phyloP scores from a whole-genome alignment of 2,329 filamentous ascomycete species.

The Exophiala spinifera region DNA sequence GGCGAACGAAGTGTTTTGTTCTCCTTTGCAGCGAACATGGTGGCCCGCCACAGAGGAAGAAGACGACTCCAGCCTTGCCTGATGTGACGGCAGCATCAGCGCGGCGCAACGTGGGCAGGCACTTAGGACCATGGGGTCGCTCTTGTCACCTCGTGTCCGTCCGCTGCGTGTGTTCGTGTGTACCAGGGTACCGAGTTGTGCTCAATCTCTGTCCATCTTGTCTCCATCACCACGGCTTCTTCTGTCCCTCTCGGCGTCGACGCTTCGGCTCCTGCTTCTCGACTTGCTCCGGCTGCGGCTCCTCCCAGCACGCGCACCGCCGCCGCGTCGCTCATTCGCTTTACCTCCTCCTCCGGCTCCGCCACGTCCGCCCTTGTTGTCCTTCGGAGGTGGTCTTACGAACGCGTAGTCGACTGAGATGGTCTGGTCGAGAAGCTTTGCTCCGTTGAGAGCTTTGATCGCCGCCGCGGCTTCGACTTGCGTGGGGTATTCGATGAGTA shows the following conservation, averaged over 20 bases:
- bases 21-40: too few relatives aligned
- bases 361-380: slow-evolving; percentile 44
- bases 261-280: slow-evolving; percentile 30
- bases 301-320: slow-evolving; percentile 40
- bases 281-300: slow-evolving; percentile 46
- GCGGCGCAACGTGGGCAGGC: neutral
- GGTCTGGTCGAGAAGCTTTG: slow-evolving; percentile 64
- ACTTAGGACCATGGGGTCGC: too few relatives aligned
- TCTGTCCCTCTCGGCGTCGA: slow-evolving; percentile 12
- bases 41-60: neutral
- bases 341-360: slow-evolving; percentile 2
- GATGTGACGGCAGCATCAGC: neutral
- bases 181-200: too few relatives aligned
- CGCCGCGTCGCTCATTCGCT: slow-evolving; percentile 17
- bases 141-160: too few relatives aligned
- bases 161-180: neutral
- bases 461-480: slow-evolving; percentile 61
- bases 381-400: slow-evolving; percentile 58
- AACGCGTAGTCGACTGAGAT: slow-evolving; percentile 64
- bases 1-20: neutral
- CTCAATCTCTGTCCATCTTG: slow-evolving; percentile 25
- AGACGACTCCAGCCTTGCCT: neutral
- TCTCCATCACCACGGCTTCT: slow-evolving; percentile 15
- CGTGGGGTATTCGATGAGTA: slow-evolving; percentile 64
- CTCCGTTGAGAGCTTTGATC: slow-evolving; percentile 58